Base-by-base conservation (phyloP, 495 filamentous ascomycete genomes). In the Penicillium cosmopolitanum region DNA sequence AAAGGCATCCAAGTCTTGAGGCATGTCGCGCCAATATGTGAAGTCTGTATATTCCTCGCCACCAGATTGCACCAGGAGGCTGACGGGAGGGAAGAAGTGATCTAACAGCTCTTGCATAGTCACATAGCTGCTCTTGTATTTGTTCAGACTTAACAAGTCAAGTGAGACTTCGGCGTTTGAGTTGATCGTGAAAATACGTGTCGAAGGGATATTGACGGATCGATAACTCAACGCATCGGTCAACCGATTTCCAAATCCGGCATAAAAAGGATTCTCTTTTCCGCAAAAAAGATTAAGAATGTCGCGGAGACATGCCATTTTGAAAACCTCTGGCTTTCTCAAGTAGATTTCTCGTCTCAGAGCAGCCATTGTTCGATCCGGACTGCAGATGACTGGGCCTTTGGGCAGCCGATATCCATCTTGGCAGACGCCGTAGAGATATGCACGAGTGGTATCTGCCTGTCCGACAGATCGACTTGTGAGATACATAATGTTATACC, bases 151-250 rank as follows among this genome's bases (percentile, higher is more conserved):
- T 15, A 97, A 81, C 50, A 98, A 72, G 67, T 98, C 94, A 48
- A 98, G 74, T n/a, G 88, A 92, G 18, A 99, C 93, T 64, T 99
- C 96, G 2, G 95, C 93, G 69, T 97, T 96, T 50, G 90, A 94
- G 75, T 99, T 99, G 82, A 99, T 99, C 8, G 95, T 99, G 70
- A 99, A 99, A 56, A 99, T 99, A 21, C 96, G 83, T 21, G 88
- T 92, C 9, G 89, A 88, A 7, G 95, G 93, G 34, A 99, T 96
- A 66, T 95, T 96, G 51, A 99, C 95, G 5, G 89, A 92, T 50
- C 95, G 89, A 66, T 99, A 99, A 61, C 91, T 96, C 62, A 99
- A 82, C 38, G 96, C 95, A 67, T 99, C 95, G 4, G 95, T 99
- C 57, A 99, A 82, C 44, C 94, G 86, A 71, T 99, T 99, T 56